phyloP scores from a whole-genome alignment of 345 rosid genomes.

The Ceriops tagal region DNA sequence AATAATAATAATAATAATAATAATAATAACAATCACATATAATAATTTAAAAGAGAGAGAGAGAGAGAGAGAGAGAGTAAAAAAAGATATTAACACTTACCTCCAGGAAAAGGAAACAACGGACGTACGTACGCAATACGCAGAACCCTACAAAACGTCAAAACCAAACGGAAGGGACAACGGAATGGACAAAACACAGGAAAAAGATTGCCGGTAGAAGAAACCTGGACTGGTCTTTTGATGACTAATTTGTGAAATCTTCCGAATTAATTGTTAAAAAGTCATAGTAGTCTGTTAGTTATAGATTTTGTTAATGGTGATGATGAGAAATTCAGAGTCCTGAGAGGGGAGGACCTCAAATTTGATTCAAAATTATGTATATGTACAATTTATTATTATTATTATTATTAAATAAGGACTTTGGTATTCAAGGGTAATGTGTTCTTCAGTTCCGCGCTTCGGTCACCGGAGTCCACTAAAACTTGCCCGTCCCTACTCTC shows the following conservation, averaged over 20 bases:
- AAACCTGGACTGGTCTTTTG: neutral
- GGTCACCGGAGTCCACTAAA: slow-evolving; percentile 9
- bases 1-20: neutral
- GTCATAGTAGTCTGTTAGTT: neutral
- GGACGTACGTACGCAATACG: too few species aligned
- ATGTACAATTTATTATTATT: neutral
- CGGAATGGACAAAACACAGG: neutral
- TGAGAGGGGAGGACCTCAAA: neutral
- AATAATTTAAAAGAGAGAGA: neutral
- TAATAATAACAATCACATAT: too few species aligned
- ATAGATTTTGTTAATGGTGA: neutral
- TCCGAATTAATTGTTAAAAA: neutral
- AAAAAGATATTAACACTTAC: neutral
- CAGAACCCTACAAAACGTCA: slow-evolving; percentile 1
- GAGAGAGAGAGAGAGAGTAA: neutral
- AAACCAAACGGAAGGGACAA: neutral
- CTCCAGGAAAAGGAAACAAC: neutral
- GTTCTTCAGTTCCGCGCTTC: slow-evolving; percentile 3
- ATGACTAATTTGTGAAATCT: neutral
- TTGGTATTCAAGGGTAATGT: neutral
- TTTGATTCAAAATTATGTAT: slow-evolving; percentile 5
- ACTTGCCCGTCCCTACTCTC: slow-evolving; percentile 1
- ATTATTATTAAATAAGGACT: neutral
- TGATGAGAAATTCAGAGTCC: neutral
- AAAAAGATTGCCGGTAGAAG: neutral